These are phyloP conservation scores for Metarhizium guizhouense DNA, from an alignment of 2,329 filamentous ascomycete species.

Conservation along the genomic window DNA sequence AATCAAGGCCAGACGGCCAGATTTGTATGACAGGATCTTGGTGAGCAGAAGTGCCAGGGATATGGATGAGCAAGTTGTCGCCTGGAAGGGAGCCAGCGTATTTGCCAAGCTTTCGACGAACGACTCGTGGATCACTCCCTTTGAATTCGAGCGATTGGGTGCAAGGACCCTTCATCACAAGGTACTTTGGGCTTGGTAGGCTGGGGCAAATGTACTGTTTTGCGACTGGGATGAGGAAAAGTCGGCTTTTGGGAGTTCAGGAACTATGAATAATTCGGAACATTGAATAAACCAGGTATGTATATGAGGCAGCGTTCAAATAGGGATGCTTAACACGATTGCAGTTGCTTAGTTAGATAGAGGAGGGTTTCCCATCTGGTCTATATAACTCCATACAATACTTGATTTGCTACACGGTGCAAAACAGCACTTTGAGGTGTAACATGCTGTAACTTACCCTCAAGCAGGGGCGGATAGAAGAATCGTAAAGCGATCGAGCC, in stretches of 20 bases:
- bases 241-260: slow-evolving; percentile 2
- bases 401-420: no score
- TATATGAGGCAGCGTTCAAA: not conserved
- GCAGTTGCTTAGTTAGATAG: not conserved
- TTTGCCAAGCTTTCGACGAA: slow-evolving; percentile 89
- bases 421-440: no score
- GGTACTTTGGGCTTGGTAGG: slow-evolving; percentile 53
- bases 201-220: not conserved
- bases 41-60: slow-evolving; percentile 72
- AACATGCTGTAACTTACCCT: no score
- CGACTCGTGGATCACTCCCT: slow-evolving; percentile 84
- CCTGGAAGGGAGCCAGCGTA: slow-evolving; percentile 96
- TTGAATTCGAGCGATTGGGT: slow-evolving; percentile 83
- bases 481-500: no score
- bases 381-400: no score
- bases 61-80: slow-evolving; percentile 93
- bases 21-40: slow-evolving; percentile 50
- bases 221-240: not conserved
- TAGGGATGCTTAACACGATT: not conserved
- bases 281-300: not conserved
- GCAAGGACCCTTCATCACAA: slow-evolving; percentile 78
- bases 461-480: no score
- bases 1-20: slow-evolving; percentile 57
- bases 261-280: not conserved
- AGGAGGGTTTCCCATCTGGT: not conserved